phyloP scores from a whole-genome alignment of 2,329 filamentous ascomycete species.

The Xylariaceae sp. region DNA sequence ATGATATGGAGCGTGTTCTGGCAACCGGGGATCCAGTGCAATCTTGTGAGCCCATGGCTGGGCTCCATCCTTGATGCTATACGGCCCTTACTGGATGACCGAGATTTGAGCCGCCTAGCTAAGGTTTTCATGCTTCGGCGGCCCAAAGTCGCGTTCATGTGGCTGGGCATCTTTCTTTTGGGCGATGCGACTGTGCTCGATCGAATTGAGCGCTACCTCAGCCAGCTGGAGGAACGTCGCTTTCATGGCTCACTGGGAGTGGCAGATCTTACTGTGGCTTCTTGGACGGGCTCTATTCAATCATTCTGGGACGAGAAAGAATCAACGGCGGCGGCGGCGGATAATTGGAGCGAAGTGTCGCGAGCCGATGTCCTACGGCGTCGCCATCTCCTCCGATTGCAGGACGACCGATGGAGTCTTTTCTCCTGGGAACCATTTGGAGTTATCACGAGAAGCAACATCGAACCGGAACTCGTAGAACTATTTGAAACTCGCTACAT shows the following conservation, averaged over 20 bases:
- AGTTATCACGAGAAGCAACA: not conserved
- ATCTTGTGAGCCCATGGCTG: constrained; percentile 30
- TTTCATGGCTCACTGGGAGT: constrained; percentile 1
- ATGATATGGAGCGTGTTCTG: constrained; percentile 31
- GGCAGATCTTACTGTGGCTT: constrained; percentile 2
- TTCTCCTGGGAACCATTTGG: constrained; percentile 8
- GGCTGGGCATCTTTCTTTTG: constrained; percentile 5
- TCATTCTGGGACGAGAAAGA: constrained; percentile 6
- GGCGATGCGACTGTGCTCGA: constrained; percentile 2
- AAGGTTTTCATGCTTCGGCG: constrained; percentile 5
- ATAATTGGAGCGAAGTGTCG: not conserved
- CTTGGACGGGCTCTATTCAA: constrained; percentile 8
- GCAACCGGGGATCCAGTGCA: constrained; percentile 29
- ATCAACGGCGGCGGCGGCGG: not conserved
- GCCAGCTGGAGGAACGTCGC: constrained; percentile 1
- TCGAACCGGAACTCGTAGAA: constrained; percentile 5
- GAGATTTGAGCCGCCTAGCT: constrained; percentile 1
- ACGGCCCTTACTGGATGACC: not conserved
- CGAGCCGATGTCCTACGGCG: constrained; percentile 7
- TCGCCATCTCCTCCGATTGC: constrained; percentile 2
- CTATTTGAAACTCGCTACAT: not conserved
- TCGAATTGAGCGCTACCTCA: constrained; percentile 2
- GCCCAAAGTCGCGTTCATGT: constrained; percentile 1
- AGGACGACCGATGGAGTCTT: constrained; percentile 1
- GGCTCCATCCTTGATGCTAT: not conserved